phyloP scores from a whole-genome alignment of 2,329 filamentous ascomycete species.

The Fusarium agapanthi region DNA sequence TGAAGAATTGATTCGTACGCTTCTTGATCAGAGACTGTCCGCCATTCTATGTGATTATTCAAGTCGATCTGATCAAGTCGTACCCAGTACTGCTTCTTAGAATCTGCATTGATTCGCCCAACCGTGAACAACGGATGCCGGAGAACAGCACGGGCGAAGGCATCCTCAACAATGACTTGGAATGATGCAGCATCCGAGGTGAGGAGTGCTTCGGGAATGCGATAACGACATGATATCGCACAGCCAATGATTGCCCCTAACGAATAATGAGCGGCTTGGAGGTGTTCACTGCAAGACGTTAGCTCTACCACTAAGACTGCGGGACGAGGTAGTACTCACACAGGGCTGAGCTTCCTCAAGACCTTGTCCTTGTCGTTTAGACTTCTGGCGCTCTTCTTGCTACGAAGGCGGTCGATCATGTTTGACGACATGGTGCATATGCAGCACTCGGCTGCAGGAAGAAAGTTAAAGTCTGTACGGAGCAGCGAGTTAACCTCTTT shows the following conservation, averaged over 20 bases:
- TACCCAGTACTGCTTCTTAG: conserved; percentile 13
- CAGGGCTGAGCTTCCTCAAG: conserved; percentile 13
- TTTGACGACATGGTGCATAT: background rate
- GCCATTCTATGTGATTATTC: conserved; percentile 16
- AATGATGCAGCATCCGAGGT: background rate
- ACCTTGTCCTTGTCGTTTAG: background rate
- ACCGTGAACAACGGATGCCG: conserved; percentile 5
- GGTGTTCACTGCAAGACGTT: background rate
- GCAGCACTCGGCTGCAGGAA: rapidly evolving
- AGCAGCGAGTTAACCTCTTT: background rate
- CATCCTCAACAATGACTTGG: background rate
- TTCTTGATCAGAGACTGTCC: background rate
- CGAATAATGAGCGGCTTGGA: background rate
- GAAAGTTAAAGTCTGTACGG: background rate
- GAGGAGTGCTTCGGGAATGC: background rate
- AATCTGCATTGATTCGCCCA: background rate
- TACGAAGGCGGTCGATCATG: background rate
- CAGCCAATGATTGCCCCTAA: background rate
- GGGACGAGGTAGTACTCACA: background rate
- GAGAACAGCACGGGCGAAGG: background rate
- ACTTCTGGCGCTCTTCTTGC: background rate
- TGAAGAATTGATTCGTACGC: background rate
- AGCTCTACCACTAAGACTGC: background rate
- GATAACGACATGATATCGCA: conserved; percentile 16
- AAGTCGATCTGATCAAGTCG: conserved; percentile 7